Evolutionary conservation across 2,329 filamentous ascomycete genomes (phyloP).

Genomic region (Venturia carpophila): DNA sequence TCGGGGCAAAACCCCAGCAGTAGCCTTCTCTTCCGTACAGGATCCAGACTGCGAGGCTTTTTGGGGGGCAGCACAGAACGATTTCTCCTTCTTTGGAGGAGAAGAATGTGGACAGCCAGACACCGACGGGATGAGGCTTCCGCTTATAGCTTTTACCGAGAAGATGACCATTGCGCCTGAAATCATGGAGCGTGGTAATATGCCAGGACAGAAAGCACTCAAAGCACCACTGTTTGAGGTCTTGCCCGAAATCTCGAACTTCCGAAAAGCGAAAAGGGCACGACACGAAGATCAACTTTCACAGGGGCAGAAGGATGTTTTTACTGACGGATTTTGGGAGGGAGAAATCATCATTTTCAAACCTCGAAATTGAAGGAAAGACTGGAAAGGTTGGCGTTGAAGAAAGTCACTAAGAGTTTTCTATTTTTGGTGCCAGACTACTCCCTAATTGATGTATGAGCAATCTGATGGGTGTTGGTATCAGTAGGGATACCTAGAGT

Average conservation of each 20-base stretch:
- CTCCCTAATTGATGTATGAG: background rate
- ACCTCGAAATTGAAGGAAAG: conserved; percentile 20
- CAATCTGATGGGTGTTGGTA: background rate
- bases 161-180: conserved; percentile 36
- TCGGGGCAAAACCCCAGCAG: conserved; percentile 21
- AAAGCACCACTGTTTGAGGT: conserved; percentile 35
- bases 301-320: conserved; percentile 26
- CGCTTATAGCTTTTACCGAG: conserved; percentile 35
- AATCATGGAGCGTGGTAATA: conserved; percentile 4
- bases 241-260: conserved; percentile 46
- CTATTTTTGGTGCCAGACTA: no score
- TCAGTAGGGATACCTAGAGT: background rate
- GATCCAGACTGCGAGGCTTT: conserved; percentile 52
- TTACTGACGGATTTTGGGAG: conserved; percentile 51
- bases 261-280: conserved; percentile 45
- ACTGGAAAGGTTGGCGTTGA: background rate
- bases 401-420: background rate
- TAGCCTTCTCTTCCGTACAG: conserved; percentile 49
- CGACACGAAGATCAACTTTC: conserved; percentile 36
- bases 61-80: conserved; percentile 51
- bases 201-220: conserved; percentile 14
- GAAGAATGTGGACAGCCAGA: conserved; percentile 47
- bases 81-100: conserved; percentile 51
- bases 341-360: conserved; percentile 52
- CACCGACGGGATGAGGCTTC: conserved; percentile 38